Evolutionary conservation across 1,284 basidiomycete species (phyloP).

Genomic region (Ceratorhiza oryzae-sativae): DNA sequence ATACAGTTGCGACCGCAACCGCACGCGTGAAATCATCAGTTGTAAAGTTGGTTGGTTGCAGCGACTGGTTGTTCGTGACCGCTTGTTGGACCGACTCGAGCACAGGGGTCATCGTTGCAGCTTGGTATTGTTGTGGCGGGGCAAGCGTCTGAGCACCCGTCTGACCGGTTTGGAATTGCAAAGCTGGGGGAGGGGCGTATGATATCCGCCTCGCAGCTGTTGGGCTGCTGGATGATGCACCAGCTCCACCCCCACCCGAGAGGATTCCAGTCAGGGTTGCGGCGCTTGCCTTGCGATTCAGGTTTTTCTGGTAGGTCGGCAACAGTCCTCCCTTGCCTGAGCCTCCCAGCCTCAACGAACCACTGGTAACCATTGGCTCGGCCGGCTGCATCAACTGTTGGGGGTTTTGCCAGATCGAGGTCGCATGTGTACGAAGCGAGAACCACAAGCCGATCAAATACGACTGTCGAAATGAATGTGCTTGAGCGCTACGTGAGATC

Average conservation of each 20-base stretch:
- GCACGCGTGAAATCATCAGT: constrained; percentile 90
- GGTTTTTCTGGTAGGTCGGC: constrained; percentile 49
- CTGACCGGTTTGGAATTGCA: constrained; percentile 7
- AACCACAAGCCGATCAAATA: constrained; percentile 99
- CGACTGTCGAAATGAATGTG: constrained; percentile 62
- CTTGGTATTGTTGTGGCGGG: constrained; percentile 11
- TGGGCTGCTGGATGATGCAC: constrained; percentile 4
- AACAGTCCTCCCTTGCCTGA: constrained; percentile 46
- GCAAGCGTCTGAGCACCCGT: background rate
- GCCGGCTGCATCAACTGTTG: constrained; percentile 78
- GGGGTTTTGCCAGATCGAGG: constrained; percentile 99
- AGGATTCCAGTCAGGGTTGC: constrained; percentile 47
- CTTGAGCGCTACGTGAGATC: background rate
- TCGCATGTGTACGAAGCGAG: constrained; percentile 96
- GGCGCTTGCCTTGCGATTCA: constrained; percentile 59
- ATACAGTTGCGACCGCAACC: constrained; percentile 89
- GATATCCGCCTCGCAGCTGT: constrained; percentile 13
- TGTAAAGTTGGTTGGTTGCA: constrained; percentile 66
- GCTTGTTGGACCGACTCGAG: constrained; percentile 79
- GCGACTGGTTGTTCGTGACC: constrained; percentile 63
- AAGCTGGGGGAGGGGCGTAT: constrained; percentile 27
- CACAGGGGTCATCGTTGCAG: constrained; percentile 65
- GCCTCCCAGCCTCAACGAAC: constrained; percentile 57
- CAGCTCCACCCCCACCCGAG: constrained; percentile 25
- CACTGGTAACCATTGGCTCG: constrained; percentile 59